Conservation (phyloP, 2,329 filamentous ascomycete genomes). For the Cladorrhinum sp. region DNA sequence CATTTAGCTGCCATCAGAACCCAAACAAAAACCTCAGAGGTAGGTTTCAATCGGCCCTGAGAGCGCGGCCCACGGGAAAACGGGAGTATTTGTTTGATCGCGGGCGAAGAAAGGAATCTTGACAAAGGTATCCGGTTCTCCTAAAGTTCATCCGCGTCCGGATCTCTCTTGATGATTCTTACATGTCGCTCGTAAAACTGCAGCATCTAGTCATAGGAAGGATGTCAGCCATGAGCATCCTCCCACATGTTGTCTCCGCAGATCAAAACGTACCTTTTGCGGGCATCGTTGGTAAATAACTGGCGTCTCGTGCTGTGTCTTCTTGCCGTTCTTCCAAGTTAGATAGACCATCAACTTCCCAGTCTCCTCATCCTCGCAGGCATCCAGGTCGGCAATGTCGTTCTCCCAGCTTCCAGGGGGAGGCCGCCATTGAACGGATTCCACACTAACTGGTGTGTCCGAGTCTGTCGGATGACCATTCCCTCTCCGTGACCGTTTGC, state of each 20-base stretch:
- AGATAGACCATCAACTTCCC: constrained; percentile 65
- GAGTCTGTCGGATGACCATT: constrained; percentile 47
- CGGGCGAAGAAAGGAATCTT: too few species aligned
- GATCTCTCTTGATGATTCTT: constrained; percentile 45
- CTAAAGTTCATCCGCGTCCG: constrained; percentile 11
- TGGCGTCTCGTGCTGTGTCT: constrained; percentile 68
- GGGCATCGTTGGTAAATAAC: constrained; percentile 73
- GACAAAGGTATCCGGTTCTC: not conserved
- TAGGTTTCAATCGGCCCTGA: too few species aligned
- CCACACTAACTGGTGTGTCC: constrained; percentile 46
- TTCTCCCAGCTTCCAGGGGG: constrained; percentile 77
- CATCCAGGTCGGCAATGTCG: constrained; percentile 66
- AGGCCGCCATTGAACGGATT: constrained; percentile 55
- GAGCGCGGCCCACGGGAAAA: too few species aligned
- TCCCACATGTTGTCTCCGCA: not conserved
- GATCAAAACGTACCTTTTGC: constrained; percentile 57
- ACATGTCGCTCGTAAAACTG: constrained; percentile 59
- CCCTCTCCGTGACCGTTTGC: constrained; percentile 44
- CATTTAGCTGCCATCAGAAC: too few species aligned
- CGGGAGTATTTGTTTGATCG: too few species aligned
- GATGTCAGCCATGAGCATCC: constrained; percentile 10
- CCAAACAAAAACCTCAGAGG: too few species aligned
- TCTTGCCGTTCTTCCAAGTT: constrained; percentile 69
- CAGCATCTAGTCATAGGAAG: constrained; percentile 47
- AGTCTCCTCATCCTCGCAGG: constrained; percentile 62